A percentile compares a stretch with the other conserved stretches of the same genome.
Evolutionary conservation across 176 grass and related monocot genomes (phyloP).

Genomic region (Cenchrus americanus): DNA sequence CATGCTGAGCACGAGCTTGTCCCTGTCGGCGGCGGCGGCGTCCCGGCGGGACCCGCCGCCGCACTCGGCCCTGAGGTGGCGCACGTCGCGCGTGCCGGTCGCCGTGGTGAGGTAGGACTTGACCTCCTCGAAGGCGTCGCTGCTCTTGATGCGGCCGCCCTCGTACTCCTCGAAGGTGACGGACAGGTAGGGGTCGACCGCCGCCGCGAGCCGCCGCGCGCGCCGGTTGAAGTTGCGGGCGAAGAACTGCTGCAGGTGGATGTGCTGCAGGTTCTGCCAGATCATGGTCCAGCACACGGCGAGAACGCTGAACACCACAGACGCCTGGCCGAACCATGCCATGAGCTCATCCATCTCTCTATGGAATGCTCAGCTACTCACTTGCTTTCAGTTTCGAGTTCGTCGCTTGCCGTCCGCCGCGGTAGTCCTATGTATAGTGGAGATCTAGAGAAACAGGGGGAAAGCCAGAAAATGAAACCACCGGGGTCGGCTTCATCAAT

Average conservation of each 20-base stretch:
- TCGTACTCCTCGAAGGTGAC: constrained; percentile 23
- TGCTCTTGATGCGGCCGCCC: constrained; percentile 22
- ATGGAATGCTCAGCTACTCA: no score
- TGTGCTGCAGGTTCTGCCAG: neutral
- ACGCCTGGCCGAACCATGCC: no score
- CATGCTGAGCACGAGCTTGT: constrained; percentile 29
- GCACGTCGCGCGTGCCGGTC: neutral
- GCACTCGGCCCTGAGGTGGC: constrained; percentile 27
- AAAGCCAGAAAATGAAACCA: no score
- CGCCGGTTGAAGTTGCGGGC: neutral
- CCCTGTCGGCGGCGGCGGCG: neutral
- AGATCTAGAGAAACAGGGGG: no score
- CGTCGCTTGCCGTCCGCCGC: no score
- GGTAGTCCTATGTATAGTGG: no score
- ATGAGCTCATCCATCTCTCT: no score
- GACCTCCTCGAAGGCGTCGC: constrained; percentile 29
- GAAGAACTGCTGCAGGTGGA: constrained; percentile 15
- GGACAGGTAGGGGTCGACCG: constrained; percentile 26
- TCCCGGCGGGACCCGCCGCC: neutral
- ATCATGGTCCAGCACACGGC: constrained; percentile 5
- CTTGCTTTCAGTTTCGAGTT: no score
- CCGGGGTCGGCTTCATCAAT: no score
- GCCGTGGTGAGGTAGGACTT: constrained; percentile 38
- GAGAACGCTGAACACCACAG: neutral
- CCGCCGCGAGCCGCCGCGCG: neutral